Evolutionary conservation across 2,329 filamentous ascomycete genomes (phyloP).

Genomic region (Pseudomassariella vexata): DNA sequence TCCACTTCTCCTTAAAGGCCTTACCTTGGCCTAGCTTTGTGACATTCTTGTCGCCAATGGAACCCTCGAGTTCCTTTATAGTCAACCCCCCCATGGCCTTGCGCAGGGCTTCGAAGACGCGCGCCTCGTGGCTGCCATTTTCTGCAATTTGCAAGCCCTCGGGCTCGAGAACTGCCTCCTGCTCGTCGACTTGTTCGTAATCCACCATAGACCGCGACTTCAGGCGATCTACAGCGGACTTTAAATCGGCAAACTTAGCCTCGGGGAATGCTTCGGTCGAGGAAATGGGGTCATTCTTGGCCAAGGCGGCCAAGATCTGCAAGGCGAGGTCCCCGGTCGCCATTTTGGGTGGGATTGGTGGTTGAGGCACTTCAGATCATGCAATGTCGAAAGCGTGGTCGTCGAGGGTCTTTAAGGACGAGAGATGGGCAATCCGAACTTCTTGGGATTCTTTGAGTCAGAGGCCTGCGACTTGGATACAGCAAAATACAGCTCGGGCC

Average conservation of each 20-base stretch:
- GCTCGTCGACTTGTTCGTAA: constrained; percentile 77
- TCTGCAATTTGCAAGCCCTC: constrained; percentile 68
- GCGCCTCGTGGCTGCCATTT: constrained; percentile 76
- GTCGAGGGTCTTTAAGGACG: too few species aligned
- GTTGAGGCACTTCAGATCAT: too few species aligned
- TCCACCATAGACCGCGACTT: constrained; percentile 78
- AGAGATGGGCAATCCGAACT: too few species aligned
- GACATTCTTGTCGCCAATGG: constrained; percentile 66
- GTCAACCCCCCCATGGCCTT: constrained; percentile 73
- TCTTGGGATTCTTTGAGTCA: constrained; percentile 6
- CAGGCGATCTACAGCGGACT: constrained; percentile 83
- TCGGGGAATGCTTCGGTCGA: constrained; percentile 66
- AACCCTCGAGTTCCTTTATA: constrained; percentile 65
- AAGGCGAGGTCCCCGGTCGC: constrained; percentile 53
- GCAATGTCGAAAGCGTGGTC: too few species aligned
- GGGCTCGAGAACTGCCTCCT: constrained; percentile 69
- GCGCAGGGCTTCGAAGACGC: constrained; percentile 70
- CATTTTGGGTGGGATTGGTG: constrained; percentile 29
- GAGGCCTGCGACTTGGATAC: background rate
- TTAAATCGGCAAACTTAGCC: constrained; percentile 63
- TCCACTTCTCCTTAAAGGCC: constrained; percentile 80
- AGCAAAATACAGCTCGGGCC: constrained; percentile 2
- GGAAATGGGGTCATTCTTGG: constrained; percentile 57
- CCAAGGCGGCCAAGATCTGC: constrained; percentile 61
- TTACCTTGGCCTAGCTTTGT: constrained; percentile 88